phyloP scores from a whole-genome alignment of 148 eudicot species.

The Vaccinium myrtillus region DNA sequence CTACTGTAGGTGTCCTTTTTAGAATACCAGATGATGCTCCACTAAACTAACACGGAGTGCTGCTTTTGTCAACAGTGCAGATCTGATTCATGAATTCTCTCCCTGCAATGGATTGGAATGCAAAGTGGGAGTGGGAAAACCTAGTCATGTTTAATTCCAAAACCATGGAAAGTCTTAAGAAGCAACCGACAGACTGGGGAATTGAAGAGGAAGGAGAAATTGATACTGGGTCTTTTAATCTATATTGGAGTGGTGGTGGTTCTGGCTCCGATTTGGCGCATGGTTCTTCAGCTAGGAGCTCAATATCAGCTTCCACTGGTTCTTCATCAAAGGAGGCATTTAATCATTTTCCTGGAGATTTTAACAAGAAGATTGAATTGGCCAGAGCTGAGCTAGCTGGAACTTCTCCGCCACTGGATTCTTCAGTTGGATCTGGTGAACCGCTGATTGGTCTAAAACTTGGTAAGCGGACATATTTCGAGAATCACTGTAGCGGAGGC shows the following conservation, averaged over 20 bases:
- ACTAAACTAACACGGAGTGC: neutral
- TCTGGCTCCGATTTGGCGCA: slow-evolving; percentile 59
- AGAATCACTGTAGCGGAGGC: slow-evolving; percentile 45
- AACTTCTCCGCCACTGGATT: slow-evolving; percentile 46
- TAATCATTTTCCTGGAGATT: slow-evolving; percentile 45
- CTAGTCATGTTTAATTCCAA: slow-evolving; percentile 57
- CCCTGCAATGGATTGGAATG: slow-evolving; percentile 73
- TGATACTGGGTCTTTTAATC: slow-evolving; percentile 62
- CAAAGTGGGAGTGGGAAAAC: slow-evolving; percentile 89
- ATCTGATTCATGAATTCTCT: slow-evolving; percentile 35
- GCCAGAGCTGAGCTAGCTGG: slow-evolving; percentile 35
- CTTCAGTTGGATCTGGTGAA: slow-evolving; percentile 73
- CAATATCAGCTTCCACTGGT: slow-evolving; percentile 72
- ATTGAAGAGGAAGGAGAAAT: slow-evolving; percentile 63
- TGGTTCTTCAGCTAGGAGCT: slow-evolving; percentile 74
- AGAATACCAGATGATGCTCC: neutral
- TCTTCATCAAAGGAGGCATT: slow-evolving; percentile 52
- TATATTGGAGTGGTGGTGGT: slow-evolving; percentile 56
- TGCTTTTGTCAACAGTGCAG: slow-evolving; percentile 16
- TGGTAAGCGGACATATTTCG: slow-evolving; percentile 77
- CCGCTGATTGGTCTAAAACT: slow-evolving; percentile 80
- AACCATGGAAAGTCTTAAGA: slow-evolving; percentile 50
- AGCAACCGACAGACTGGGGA: slow-evolving; percentile 58
- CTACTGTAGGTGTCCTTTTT: neutral
- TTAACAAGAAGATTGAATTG: slow-evolving; percentile 39